Conservation (phyloP, 306 rosid species). For the Quercus cerris region DNA sequence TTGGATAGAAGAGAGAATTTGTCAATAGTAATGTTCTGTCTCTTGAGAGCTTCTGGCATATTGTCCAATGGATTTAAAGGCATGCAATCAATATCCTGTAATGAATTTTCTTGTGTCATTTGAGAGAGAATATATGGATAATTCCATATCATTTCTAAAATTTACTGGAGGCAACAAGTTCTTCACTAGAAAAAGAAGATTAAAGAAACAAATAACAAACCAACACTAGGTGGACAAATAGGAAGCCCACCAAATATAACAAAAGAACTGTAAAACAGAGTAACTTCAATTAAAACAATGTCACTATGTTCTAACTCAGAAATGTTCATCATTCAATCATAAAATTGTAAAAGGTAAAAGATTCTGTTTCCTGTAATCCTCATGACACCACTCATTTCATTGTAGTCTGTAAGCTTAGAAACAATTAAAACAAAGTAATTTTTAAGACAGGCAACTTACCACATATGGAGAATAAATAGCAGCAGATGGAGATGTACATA, state of each 20-base stretch:
- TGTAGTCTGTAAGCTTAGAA: not conserved
- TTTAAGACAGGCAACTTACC: not conserved
- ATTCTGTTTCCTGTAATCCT: not conserved
- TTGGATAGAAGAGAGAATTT: slow-evolving; percentile 39
- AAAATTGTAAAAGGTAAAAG: not conserved
- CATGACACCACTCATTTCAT: not conserved
- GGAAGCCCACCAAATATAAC: not conserved
- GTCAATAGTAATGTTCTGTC: slow-evolving; percentile 34
- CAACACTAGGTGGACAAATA: not conserved
- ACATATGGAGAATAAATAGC: not conserved
- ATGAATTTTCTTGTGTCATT: slow-evolving; percentile 23
- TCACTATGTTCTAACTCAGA: not conserved
- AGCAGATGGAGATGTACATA: not conserved
- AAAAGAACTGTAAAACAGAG: not conserved
- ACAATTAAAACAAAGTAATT: not conserved
- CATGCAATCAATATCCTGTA: slow-evolving; percentile 93
- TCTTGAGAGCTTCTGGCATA: slow-evolving; percentile 70
- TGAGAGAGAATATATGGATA: not conserved
- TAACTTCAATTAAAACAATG: not conserved
- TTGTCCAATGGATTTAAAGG: slow-evolving; percentile 71
- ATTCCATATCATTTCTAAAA: not conserved
- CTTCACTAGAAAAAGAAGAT: not conserved
- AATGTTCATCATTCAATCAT: not conserved
- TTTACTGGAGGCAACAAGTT: not conserved
- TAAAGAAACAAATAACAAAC: no score